These are phyloP conservation scores for Chlorella sp. DNA, from an alignment of 139 green algal genomes.

Conservation along the genomic window DNA sequence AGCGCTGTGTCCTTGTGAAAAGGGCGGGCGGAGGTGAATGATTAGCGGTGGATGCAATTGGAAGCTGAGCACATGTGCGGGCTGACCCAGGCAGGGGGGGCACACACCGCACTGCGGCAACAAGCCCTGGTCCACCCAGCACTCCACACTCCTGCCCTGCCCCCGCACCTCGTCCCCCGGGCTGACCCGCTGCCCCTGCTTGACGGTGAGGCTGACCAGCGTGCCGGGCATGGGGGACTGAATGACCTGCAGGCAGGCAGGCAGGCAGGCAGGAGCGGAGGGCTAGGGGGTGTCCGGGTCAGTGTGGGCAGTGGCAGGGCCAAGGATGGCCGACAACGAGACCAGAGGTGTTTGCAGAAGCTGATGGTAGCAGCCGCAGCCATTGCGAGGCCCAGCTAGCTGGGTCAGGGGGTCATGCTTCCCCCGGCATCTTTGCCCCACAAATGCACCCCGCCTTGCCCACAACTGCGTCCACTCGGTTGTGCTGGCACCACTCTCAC, in stretches of 20 bases:
- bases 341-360: neutral
- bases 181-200: conserved; percentile 42
- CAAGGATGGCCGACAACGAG: too few relatives aligned
- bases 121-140: neutral
- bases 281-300: neutral
- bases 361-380: neutral
- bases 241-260: conserved; percentile 31
- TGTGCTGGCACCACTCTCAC: too few relatives aligned
- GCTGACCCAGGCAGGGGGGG: too few relatives aligned
- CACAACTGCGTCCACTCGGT: too few relatives aligned
- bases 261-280: too few relatives aligned
- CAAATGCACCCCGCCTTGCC: neutral
- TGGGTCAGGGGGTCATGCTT: neutral
- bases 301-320: neutral
- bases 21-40: too few relatives aligned
- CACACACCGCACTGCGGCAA: too few relatives aligned
- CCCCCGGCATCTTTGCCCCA: too few relatives aligned
- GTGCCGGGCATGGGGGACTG: conserved; percentile 58
- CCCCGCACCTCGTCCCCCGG: conserved; percentile 51
- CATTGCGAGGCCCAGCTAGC: too few relatives aligned
- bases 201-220: conserved; percentile 41
- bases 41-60: too few relatives aligned
- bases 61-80: too few relatives aligned
- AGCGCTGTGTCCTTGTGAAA: too few relatives aligned
- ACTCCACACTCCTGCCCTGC: neutral